phyloP scores from a whole-genome alignment of 2,329 filamentous ascomycete genomes.

The Podosphaera xanthii region DNA sequence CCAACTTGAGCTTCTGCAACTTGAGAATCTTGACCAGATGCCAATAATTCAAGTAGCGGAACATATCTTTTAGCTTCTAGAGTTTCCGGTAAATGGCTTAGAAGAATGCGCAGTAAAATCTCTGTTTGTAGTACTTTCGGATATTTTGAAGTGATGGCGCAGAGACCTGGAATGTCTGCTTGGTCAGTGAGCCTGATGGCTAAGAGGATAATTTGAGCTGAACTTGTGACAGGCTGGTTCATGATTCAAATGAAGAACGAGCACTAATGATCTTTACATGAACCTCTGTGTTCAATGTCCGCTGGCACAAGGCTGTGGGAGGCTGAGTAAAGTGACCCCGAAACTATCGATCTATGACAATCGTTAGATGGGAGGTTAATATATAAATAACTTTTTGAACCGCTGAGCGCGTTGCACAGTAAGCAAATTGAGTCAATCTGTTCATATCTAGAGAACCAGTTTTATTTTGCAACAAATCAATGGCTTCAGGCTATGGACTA shows the following conservation, averaged over 20 bases:
- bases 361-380: too few relatives aligned
- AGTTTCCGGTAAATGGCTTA: slow-evolving; percentile 58
- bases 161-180: slow-evolving; percentile 39
- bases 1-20: slow-evolving; percentile 26
- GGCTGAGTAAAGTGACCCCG: too few relatives aligned
- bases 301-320: too few relatives aligned
- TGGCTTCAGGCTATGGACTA: slow-evolving; percentile 69
- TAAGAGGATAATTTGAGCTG: slow-evolving; percentile 48
- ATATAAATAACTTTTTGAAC: too few relatives aligned
- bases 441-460: too few relatives aligned
- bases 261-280: too few relatives aligned
- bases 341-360: too few relatives aligned
- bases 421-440: too few relatives aligned
- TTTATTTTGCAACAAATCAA: slow-evolving; percentile 15
- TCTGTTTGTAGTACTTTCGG: slow-evolving; percentile 35
- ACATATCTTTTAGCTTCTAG: slow-evolving; percentile 39
- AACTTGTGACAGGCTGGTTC: slow-evolving; percentile 25
- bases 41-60: slow-evolving; percentile 33
- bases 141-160: slow-evolving; percentile 33
- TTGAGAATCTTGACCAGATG: slow-evolving; percentile 8
- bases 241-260: slow-evolving; percentile 4
- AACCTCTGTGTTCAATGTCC: too few relatives aligned
- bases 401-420: too few relatives aligned
- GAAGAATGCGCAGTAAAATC: slow-evolving; percentile 45
- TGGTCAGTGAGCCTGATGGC: slow-evolving; percentile 46